These are phyloP conservation scores for Haematococcus sp. DNA, from an alignment of 139 green algal species.

Conservation along the genomic window DNA sequence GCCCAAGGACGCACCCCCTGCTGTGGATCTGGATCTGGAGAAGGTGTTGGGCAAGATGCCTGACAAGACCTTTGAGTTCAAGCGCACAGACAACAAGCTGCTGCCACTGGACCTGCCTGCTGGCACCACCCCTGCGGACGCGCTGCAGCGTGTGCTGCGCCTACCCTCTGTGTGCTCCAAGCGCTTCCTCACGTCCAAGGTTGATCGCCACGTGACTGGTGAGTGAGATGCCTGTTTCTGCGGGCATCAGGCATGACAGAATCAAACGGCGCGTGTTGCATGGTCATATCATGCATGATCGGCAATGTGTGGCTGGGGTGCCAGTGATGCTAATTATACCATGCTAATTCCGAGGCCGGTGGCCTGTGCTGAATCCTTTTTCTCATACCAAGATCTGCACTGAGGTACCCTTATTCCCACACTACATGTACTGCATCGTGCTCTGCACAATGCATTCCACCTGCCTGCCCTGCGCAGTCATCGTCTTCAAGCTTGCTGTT, in stretches of 20 bases:
- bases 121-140: conserved; percentile 36
- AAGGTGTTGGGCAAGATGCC: conserved; percentile 98
- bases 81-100: conserved; percentile 17
- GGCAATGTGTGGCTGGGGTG: no score
- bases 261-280: no score
- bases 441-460: neutral
- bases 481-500: no score
- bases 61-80: conserved; percentile 92
- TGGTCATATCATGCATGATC: no score
- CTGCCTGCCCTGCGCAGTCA: no score
- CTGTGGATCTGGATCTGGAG: conserved; percentile 96
- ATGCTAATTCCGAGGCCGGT: conserved; percentile 37
- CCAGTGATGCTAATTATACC: conserved; percentile 23
- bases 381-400: conserved; percentile 39
- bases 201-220: conserved; percentile 88
- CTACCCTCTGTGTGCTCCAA: conserved; percentile 93
- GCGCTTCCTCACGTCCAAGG: conserved; percentile 99
- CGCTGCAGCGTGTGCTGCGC: conserved; percentile 81
- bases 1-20: conserved; percentile 40
- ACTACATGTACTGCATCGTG: no score
- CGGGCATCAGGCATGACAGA: no score
- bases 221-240: neutral
- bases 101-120: conserved; percentile 57
- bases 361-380: conserved; percentile 15
- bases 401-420: conserved; percentile 15